Evolutionary conservation across 1,284 basidiomycete genomes (phyloP), one percentile per base, ranked within the genome.

Genomic region (Porogramme epimiltina): DNA sequence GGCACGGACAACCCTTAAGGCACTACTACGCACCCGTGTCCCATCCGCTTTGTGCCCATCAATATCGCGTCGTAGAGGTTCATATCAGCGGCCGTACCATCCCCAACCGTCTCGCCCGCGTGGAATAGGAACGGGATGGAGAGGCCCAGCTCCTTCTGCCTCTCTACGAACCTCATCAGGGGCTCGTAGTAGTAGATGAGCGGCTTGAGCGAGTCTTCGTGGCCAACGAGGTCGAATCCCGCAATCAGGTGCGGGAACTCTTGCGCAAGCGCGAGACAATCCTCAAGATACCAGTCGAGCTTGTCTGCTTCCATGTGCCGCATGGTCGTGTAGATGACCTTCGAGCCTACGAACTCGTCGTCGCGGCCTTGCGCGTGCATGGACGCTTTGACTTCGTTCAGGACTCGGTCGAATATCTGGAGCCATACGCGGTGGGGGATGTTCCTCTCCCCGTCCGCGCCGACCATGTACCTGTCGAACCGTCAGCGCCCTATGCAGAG

Each of bases 41-140:
- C 89, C 49, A 91, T 91, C 15, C 89, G 79, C 62, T 85, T 89
- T 3, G 89, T 88, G 20, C 84, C 89, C 16, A 91, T 72, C 26
- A 90, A 66, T 40, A 92, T 81, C 3, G 89, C 89, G 63, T 92
- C 89, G 62, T 88, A 91, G 33, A 93, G 69, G 63, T 93, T 93
- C 44, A 78, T 66, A 59, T 93, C 90, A 15, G 85, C 83, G 26
- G 72, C 68, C 9, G 79, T 80, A 3, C 89, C 89, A 62, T 91
- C 89, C 4, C 84, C 84, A 16, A 87, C 73, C 0, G 88, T 91
- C 69, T 91, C 88, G 28, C 89, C 90, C 0, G 87, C 89, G 61
- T 92, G 91, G 58, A 92, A 84, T 42, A 92, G 79, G 66, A 89
- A 90, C 1, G 91, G 90, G 24, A 92, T 81, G 24, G 85, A 78